Percentiles rank a stretch among this genome's conserved stretches.
Evolutionary conservation across 2,329 filamentous ascomycete species (phyloP).

Genomic region (Trichoderma lentiforme): DNA sequence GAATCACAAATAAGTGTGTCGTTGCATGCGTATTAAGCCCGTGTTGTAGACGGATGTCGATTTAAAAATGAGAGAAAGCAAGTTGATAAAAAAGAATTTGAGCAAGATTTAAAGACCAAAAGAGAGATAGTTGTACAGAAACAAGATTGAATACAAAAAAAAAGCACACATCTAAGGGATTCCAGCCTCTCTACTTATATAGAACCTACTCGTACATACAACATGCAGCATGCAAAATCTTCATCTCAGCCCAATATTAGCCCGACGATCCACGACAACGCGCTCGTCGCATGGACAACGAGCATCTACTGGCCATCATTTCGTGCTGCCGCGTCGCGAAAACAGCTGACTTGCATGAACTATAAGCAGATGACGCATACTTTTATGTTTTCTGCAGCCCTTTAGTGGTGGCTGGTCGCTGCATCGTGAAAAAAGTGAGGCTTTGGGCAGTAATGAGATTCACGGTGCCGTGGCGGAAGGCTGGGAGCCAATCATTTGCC

Average conservation of each 20-base stretch:
- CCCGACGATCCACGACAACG: neutral
- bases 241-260: conserved; percentile 13
- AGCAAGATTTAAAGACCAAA: neutral
- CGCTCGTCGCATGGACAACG: conserved; percentile 14
- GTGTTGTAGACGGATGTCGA: neutral
- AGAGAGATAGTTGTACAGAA: neutral
- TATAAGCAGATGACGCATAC: conserved; percentile 1
- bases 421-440: neutral
- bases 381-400: neutral
- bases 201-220: neutral
- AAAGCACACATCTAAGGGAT: neutral
- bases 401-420: neutral
- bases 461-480: neutral
- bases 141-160: neutral
- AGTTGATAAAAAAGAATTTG: neutral
- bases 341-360: conserved; percentile 23
- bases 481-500: conserved; percentile 7
- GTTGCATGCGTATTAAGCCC: neutral
- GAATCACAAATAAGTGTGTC: neutral
- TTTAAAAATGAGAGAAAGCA: conserved; percentile 3
- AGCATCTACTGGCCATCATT: neutral
- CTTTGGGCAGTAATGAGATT: conserved; percentile 15
- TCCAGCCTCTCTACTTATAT: neutral
- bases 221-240: neutral
- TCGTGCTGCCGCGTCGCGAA: conserved; percentile 23